Evolutionary conservation across 2,329 filamentous ascomycete genomes (phyloP).

Genomic region (Cercospora sp.): DNA sequence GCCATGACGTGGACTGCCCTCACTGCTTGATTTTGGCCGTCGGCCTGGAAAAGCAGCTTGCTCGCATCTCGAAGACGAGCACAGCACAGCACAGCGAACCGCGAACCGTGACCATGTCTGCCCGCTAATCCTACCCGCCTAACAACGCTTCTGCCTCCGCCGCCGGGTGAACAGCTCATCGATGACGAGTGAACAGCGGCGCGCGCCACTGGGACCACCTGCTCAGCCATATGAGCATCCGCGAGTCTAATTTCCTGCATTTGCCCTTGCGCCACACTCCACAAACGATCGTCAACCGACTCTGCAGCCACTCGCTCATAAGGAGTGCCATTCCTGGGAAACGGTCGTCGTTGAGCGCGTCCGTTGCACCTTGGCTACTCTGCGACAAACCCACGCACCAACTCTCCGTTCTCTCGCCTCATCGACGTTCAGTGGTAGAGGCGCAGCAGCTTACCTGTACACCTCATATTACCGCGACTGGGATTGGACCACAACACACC

Average conservation of each 20-base stretch:
- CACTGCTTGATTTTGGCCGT: not conserved
- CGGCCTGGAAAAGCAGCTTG: not conserved
- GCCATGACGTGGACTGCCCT: not conserved
- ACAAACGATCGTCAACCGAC: not conserved
- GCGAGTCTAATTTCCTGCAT: conserved; percentile 5
- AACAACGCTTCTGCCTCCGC: not conserved
- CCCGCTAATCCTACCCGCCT: not conserved
- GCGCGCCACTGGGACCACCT: conserved; percentile 5
- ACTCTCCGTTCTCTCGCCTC: not conserved
- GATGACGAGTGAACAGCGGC: not conserved
- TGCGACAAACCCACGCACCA: not conserved
- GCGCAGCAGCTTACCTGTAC: conserved; percentile 4
- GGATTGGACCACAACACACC: not conserved
- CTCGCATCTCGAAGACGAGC: not conserved
- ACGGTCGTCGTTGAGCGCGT: not conserved
- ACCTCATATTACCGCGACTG: not conserved
- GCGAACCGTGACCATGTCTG: not conserved
- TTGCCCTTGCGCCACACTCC: conserved; percentile 9
- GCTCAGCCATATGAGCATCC: not conserved
- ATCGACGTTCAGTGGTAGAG: not conserved
- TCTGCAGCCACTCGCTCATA: conserved; percentile 4
- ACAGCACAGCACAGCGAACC: not conserved
- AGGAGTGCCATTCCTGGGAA: not conserved
- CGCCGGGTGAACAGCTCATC: conserved; percentile 3
- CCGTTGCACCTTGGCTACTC: not conserved